Percentiles rank a stretch among this genome's conserved stretches.
phyloP scores from a whole-genome alignment of 192 early-diverging fungal species.

The Rhizophlyctis rosea region DNA sequence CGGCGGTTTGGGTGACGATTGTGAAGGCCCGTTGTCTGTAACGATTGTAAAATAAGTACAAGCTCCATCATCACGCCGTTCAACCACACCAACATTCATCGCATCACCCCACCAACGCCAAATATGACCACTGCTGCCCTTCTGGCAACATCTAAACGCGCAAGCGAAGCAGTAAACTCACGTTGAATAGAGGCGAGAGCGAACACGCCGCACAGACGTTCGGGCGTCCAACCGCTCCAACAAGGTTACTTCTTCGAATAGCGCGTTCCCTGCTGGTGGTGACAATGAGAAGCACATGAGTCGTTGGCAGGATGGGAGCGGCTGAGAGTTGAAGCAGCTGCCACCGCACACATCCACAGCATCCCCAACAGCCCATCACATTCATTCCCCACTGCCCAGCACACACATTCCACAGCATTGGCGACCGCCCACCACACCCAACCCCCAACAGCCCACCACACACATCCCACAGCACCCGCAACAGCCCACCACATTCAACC shows the following conservation, averaged over 20 bases:
- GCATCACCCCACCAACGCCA: neutral
- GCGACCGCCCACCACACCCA: too few species aligned
- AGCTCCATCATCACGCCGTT: neutral
- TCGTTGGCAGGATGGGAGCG: too few species aligned
- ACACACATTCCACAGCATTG: too few species aligned
- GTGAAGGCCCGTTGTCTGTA: conserved; percentile 1
- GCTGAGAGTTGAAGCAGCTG: neutral
- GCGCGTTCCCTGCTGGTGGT: conserved; percentile 11
- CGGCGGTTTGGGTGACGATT: conserved; percentile 18
- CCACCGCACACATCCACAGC: neutral
- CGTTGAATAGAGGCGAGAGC: neutral
- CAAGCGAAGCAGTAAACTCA: neutral
- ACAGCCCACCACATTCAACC: neutral
- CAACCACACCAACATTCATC: neutral
- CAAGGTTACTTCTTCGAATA: conserved; percentile 16
- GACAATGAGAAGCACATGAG: neutral
- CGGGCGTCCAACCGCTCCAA: conserved; percentile 21
- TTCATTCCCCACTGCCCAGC: too few species aligned
- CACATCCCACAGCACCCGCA: neutral
- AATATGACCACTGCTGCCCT: neutral
- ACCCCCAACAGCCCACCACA: neutral
- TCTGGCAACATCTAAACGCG: neutral
- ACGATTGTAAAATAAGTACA: neutral
- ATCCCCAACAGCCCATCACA: neutral
- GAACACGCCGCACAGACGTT: conserved; percentile 10